Conservation (phyloP, 305 asterid genomes). For the Fraxinus albicans region DNA sequence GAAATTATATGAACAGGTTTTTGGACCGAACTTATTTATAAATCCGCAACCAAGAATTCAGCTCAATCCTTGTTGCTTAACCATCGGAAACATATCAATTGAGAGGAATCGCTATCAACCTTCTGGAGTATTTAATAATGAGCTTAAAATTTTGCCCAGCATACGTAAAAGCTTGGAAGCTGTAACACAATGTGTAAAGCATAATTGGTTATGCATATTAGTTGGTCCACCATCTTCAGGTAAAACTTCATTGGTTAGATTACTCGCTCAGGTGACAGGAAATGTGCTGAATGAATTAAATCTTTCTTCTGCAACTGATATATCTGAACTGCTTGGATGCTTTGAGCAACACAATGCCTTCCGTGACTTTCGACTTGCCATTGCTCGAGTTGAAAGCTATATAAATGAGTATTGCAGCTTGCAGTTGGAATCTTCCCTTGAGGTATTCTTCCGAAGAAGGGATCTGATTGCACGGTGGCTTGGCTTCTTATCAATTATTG, state of each 20-base stretch:
- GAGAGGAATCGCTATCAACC: conserved; percentile 57
- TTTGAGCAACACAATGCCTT: conserved; percentile 92
- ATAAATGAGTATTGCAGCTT: conserved; percentile 72
- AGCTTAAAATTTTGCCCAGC: conserved; percentile 74
- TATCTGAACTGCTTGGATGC: conserved; percentile 95
- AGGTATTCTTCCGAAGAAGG: conserved; percentile 43
- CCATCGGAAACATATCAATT: conserved; percentile 61
- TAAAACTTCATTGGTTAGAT: conserved; percentile 80
- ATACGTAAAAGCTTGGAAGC: conserved; percentile 74
- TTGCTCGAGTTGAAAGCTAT: conserved; percentile 67
- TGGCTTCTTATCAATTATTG: conserved; percentile 53
- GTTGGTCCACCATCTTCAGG: conserved; percentile 97
- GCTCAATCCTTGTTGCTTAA: conserved; percentile 51
- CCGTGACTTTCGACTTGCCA: conserved; percentile 67
- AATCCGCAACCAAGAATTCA: conserved; percentile 70
- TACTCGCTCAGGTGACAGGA: conserved; percentile 88
- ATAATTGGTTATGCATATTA: conserved; percentile 92
- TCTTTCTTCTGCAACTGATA: conserved; percentile 95
- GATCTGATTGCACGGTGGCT: conserved; percentile 66
- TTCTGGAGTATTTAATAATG: conserved; percentile 40
- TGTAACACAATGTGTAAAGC: conserved; percentile 63
- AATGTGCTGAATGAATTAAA: conserved; percentile 79
- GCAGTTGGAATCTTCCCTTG: conserved; percentile 52
- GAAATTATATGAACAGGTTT: conserved; percentile 66
- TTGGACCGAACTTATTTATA: conserved; percentile 62